Evolutionary conservation across 2,329 filamentous ascomycete genomes (phyloP), one percentile per base, ranked within the genome.

Genomic region (Colletotrichum eleusines): DNA sequence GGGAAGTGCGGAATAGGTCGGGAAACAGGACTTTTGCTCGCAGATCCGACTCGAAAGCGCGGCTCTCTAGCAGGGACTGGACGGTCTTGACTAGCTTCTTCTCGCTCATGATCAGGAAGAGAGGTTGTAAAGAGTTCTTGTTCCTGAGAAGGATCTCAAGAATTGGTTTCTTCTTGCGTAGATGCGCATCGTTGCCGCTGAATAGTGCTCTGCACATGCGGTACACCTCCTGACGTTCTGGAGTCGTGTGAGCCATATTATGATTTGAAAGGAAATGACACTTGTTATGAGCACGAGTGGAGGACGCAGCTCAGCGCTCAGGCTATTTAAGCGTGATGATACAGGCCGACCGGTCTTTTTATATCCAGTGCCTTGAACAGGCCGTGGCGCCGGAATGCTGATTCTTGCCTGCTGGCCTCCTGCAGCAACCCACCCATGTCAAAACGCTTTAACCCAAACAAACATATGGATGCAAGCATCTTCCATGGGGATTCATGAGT

Each of bases 1-100:
- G 74, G 11, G 75, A 76, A 8, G 74, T 73, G 23, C 69, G 72
- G 46, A 79, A 81, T 12, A 80, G 75, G 28, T 78, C 77, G 7
- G 80, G 79, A 69, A 81, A 81, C 61, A 76, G 75, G 55, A 76
- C 73, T 66, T 78, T 80, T 48, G 79, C 80, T 33, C 76, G 74
- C 9, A 75, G 54, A 35, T 80, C 77, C 1, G 77, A 80, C 64
- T 78, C 73, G 67, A 81, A 81, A 14, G 80, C 65, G 3, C 73
- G 55, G 11, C 51, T 57, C 51, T 77, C 74, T 18, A 79, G 57
- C n/a, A 80, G 66, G 23, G 54, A 57, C 44, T 73, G 75, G 26
- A 75, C 55, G 16, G 76, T 76, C 11, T 73, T 71, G 12, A 74
- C 59, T 14, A 75, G 66, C 23, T 74, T 74, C 11, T 70, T 57